phyloP scores from a whole-genome alignment of 371 early-diverging fungal species.

The Dichotomocladium elegans region DNA sequence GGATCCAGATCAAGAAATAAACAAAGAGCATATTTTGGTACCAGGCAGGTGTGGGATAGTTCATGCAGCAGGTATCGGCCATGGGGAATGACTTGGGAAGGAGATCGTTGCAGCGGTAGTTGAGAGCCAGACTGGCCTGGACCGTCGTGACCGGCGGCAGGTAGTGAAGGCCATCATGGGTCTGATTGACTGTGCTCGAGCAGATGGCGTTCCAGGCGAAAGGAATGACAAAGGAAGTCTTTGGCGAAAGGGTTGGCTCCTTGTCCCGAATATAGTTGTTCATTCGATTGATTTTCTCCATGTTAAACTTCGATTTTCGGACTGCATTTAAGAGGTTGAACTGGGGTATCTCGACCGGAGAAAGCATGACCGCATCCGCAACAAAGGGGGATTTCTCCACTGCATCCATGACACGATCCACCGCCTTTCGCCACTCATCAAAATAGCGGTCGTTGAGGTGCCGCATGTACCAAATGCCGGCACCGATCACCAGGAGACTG shows the following conservation, averaged over 20 bases:
- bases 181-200: conserved; percentile 24
- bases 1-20: conserved; percentile 46
- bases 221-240: conserved; percentile 38
- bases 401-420: conserved; percentile 36
- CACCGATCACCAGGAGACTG: conserved; percentile 48
- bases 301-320: conserved; percentile 35
- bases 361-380: conserved; percentile 32
- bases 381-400: conserved; percentile 14
- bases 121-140: conserved; percentile 57
- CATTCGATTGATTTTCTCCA: conserved; percentile 49
- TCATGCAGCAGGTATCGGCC: conserved; percentile 61
- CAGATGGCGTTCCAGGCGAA: conserved; percentile 54
- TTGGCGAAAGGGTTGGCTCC: neutral
- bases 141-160: conserved; percentile 32
- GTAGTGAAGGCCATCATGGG: conserved; percentile 67
- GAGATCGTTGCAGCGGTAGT: conserved; percentile 58
- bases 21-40: conserved; percentile 42
- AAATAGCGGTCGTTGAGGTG: conserved; percentile 38
- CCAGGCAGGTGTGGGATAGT: conserved; percentile 52
- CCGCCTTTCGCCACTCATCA: conserved; percentile 41
- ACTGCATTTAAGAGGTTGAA: conserved; percentile 31
- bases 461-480: conserved; percentile 60
- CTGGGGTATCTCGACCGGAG: conserved; percentile 38
- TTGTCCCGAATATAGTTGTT: conserved; percentile 45
- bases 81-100: conserved; percentile 42